Evolutionary conservation across 177 flowering plant genomes (phyloP).

Genomic region (Vitis hybrid): DNA sequence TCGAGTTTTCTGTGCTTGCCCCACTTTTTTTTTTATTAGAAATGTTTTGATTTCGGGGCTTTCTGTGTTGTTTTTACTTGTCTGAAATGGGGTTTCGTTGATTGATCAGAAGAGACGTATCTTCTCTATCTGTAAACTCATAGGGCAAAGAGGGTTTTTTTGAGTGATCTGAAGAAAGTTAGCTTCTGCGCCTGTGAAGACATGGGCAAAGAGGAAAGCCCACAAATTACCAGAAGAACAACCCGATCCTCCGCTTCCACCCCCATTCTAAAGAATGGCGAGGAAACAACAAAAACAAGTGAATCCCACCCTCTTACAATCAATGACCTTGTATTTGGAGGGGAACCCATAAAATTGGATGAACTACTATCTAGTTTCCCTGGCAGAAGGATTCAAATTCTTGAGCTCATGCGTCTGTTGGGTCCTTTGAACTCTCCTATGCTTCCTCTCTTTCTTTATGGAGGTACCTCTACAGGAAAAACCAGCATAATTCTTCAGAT

Average conservation of each 20-base stretch:
- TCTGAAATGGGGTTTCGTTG: background rate
- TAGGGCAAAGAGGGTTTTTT: constrained; percentile 30
- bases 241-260: constrained; percentile 53
- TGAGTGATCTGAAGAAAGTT: background rate
- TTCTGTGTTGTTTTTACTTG: background rate
- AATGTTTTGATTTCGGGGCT: background rate
- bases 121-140: constrained; percentile 20
- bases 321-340: constrained; percentile 41
- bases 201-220: constrained; percentile 51
- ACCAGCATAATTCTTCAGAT: constrained; percentile 65
- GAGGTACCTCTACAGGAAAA: constrained; percentile 81
- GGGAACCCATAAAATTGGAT: constrained; percentile 46
- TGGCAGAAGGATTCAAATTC: constrained; percentile 64
- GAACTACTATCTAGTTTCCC: constrained; percentile 60
- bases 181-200: constrained; percentile 10
- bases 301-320: constrained; percentile 25
- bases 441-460: constrained; percentile 78
- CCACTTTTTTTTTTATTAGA: no score
- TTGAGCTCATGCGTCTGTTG: constrained; percentile 54
- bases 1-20: background rate
- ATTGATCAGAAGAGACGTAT: background rate
- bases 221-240: constrained; percentile 47
- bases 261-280: constrained; percentile 22
- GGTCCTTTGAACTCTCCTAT: constrained; percentile 77
- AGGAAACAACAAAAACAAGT: constrained; percentile 20